Evolutionary conservation across 345 rosid species (phyloP).

Genomic region (Hypericum perforatum): DNA sequence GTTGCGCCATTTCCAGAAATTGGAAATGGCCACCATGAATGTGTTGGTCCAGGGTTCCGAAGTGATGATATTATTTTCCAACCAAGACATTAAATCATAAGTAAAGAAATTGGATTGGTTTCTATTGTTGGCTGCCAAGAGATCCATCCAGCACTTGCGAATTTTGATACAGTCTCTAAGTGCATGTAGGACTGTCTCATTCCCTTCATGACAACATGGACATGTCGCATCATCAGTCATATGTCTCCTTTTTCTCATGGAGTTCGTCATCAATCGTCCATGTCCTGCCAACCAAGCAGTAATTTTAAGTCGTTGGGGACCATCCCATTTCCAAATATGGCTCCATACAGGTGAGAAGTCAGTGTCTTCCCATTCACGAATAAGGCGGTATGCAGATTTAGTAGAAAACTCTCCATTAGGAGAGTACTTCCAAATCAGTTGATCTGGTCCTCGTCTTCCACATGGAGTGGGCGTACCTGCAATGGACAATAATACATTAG

Average conservation of each 20-base stretch:
- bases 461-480: not conserved
- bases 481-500: not conserved
- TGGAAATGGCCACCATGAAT: too few species aligned
- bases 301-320: not conserved
- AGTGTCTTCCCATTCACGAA: not conserved
- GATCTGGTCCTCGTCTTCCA: not conserved
- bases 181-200: not conserved
- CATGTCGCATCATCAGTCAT: not conserved
- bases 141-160: too few species aligned
- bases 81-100: too few species aligned
- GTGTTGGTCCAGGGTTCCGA: too few species aligned
- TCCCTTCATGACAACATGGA: not conserved
- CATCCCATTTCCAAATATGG: not conserved
- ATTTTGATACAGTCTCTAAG: too few species aligned
- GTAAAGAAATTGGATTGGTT: too few species aligned
- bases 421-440: not conserved
- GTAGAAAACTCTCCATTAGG: not conserved
- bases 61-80: too few species aligned
- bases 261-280: not conserved
- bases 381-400: not conserved
- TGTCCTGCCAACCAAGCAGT: not conserved
- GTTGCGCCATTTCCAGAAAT: too few species aligned
- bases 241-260: not conserved
- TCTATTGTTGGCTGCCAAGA: too few species aligned
- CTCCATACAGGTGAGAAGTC: not conserved